These are phyloP conservation scores for Penicillium sclerotiorum DNA, from an alignment of 2,329 filamentous ascomycete species.

Conservation along the genomic window DNA sequence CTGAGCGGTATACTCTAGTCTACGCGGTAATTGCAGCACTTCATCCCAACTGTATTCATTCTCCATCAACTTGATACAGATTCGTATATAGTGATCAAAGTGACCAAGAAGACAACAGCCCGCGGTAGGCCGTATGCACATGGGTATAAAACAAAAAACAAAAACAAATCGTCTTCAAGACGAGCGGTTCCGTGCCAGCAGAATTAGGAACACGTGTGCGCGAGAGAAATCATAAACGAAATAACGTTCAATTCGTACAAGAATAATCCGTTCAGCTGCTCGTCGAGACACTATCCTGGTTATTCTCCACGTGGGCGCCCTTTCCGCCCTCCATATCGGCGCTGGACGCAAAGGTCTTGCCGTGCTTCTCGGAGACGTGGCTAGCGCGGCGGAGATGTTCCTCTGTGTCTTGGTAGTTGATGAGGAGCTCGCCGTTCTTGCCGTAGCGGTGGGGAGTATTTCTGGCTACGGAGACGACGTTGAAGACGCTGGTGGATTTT, in stretches of 20 bases:
- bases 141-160: constrained; percentile 13
- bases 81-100: constrained; percentile 6
- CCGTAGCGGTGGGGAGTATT: constrained; percentile 58
- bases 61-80: no score
- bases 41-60: no score
- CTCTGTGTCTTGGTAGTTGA: constrained; percentile 51
- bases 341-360: constrained; percentile 5
- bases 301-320: constrained; percentile 23
- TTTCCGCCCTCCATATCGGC: constrained; percentile 22
- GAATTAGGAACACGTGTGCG: constrained; percentile 4
- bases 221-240: background rate
- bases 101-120: no score
- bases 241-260: background rate
- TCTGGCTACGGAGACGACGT: constrained; percentile 53
- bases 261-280: constrained; percentile 36
- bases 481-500: constrained; percentile 52
- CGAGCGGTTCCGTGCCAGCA: constrained; percentile 9
- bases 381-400: constrained; percentile 36
- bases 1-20: no score
- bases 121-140: no score
- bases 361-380: constrained; percentile 21
- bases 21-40: no score
- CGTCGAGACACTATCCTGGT: constrained; percentile 15
- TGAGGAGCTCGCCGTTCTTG: constrained; percentile 58
- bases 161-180: background rate